These are phyloP conservation scores for Cephaloascus albidus DNA, from an alignment of 805 yeast genomes.

Conservation along the genomic window DNA sequence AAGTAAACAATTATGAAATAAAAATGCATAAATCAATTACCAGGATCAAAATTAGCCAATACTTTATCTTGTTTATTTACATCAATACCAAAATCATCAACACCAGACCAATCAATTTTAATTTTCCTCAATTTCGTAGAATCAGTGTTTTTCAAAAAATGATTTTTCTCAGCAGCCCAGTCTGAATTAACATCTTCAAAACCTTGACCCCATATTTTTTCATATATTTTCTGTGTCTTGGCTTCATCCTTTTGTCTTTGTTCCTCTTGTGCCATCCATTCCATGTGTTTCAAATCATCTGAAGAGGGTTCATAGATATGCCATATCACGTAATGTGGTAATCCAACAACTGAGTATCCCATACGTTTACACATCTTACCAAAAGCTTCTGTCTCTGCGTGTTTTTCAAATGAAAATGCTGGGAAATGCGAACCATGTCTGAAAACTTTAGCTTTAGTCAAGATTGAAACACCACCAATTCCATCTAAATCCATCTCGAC, in stretches of 20 bases:
- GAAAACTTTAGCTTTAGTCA: conserved; percentile 33
- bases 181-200: conserved; percentile 28
- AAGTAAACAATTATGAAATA: background rate
- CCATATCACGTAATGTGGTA: conserved; percentile 39
- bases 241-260: conserved; percentile 33
- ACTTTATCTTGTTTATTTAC: conserved; percentile 8
- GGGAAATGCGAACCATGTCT: conserved; percentile 36
- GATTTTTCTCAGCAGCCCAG: conserved; percentile 25
- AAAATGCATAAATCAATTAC: background rate
- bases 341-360: conserved; percentile 36
- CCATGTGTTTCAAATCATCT: conserved; percentile 35
- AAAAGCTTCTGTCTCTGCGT: conserved; percentile 39
- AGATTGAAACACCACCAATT: conserved; percentile 37
- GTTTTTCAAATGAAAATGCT: conserved; percentile 37
- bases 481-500: conserved; percentile 42
- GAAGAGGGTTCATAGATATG: conserved; percentile 36
- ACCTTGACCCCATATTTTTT: conserved; percentile 36
- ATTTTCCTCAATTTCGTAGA: conserved; percentile 22
- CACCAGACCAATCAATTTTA: conserved; percentile 35
- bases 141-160: conserved; percentile 33
- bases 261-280: conserved; percentile 39
- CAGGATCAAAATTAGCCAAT: conserved; percentile 32
- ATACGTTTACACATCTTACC: conserved; percentile 34
- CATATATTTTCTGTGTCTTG: conserved; percentile 34
- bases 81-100: conserved; percentile 10